These are phyloP conservation scores for Adansonia grandidieri DNA, from an alignment of 441 rosid species.

Conservation along the genomic window DNA sequence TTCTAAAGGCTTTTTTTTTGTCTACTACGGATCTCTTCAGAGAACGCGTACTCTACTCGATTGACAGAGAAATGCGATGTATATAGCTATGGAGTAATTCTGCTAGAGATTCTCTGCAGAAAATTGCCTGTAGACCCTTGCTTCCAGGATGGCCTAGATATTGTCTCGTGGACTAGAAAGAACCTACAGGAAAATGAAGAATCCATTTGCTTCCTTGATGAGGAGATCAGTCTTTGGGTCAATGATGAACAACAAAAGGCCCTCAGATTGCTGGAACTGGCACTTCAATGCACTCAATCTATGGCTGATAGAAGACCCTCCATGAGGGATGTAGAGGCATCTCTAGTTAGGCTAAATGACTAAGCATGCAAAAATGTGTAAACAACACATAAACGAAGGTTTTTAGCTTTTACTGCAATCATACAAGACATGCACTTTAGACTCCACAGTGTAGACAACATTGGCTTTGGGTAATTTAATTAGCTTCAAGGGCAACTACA, in stretches of 20 bases:
- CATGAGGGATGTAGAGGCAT: conserved; percentile 42
- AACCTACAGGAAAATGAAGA: conserved; percentile 36
- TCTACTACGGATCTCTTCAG: conserved; percentile 22
- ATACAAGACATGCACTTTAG: too few species aligned
- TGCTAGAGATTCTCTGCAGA: conserved; percentile 39
- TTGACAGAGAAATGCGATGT: conserved; percentile 43
- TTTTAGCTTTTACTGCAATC: neutral
- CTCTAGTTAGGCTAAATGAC: conserved; percentile 39
- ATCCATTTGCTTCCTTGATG: conserved; percentile 36
- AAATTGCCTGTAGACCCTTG: conserved; percentile 43
- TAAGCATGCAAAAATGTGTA: conserved; percentile 18
- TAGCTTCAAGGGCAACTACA: neutral
- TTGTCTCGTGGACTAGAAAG: conserved; percentile 33
- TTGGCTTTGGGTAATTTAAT: neutral
- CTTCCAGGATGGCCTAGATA: conserved; percentile 39
- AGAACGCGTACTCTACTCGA: conserved; percentile 35
- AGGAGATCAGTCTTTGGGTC: conserved; percentile 39
- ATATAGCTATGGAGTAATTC: conserved; percentile 40
- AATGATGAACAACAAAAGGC: conserved; percentile 40
- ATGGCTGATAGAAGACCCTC: conserved; percentile 40
- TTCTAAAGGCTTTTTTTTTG: neutral
- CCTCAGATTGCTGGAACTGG: conserved; percentile 38
- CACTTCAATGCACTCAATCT: conserved; percentile 42
- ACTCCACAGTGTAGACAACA: neutral
- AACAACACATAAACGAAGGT: conserved; percentile 1